Evolutionary conservation across 192 early-diverging fungal species (phyloP), one percentile per base, ranked within the genome.

Genomic region (Dispira parvispora): DNA sequence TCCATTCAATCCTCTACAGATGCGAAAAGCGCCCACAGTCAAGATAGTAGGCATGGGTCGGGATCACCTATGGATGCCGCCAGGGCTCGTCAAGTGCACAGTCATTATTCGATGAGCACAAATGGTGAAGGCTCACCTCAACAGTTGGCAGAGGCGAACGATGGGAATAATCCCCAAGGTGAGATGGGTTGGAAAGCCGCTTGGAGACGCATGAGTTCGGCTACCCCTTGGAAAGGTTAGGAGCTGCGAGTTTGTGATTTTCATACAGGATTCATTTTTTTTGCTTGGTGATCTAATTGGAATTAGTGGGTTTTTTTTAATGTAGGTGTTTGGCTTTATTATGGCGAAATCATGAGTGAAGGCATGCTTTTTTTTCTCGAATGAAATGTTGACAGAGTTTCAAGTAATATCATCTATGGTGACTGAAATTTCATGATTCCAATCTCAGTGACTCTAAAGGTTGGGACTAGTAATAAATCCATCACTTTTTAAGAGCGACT

Each of bases 121-220:
- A 8, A 8, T 38, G 18, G 27, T 27, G 38, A 26, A n/a, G 16
- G 16, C 8, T 26, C 26, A 38, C 55, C 16, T 18, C 55, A 18
- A 5, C 16, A 28, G 23, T 0, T 38, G 55, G 8, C 26, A 5
- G 21, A 8, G 16, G 26, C 16, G 8, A 27, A 9, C 55, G 10
- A 26, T 1, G 55, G 55, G 16, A 28, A 18, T 11, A 28, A 38
- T 38, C 1, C 6, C 55, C 55, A 57, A 18, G 26, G 2, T 26
- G 9, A n/a, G 26, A 9, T 27, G 28, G 55, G 55, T 18, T 57
- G 55, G 55, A 57, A 57, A 38, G 55, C 55, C n/a, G 55, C 55
- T n/a, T 57, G 55, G 55, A n/a, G 26, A 8, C 55, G 55, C 10
- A 57, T 57, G 55, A 57, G 55, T 38, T 38, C 26, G n/a, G 55